phyloP scores from a whole-genome alignment of 2,329 filamentous ascomycete genomes.

The Colletotrichum lindemuthianum region DNA sequence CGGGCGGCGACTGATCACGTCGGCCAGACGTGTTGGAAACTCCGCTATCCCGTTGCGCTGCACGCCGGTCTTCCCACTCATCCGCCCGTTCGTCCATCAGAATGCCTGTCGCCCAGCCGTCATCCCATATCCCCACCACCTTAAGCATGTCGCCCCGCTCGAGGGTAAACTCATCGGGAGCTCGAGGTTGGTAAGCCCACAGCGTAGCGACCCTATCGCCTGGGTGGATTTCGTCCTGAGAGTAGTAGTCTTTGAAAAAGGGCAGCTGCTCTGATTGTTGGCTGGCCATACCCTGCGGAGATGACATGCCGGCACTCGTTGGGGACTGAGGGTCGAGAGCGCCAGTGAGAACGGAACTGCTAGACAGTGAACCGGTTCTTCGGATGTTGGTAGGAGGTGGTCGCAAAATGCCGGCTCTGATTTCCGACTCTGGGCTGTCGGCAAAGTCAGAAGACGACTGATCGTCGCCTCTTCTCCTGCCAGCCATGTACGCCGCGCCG shows the following conservation, averaged over 20 bases:
- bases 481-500: constrained; percentile 58
- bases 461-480: constrained; percentile 59
- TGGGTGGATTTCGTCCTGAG: constrained; percentile 92
- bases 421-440: constrained; percentile 77
- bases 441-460: constrained; percentile 77
- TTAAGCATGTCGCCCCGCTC: constrained; percentile 98
- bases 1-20: constrained; percentile 69
- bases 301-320: constrained; percentile 79
- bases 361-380: constrained; percentile 89
- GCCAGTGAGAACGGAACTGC: constrained; percentile 77
- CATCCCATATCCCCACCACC: constrained; percentile 98
- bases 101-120: constrained; percentile 96
- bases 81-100: constrained; percentile 85
- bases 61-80: constrained; percentile 83
- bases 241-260: constrained; percentile 99
- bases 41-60: constrained; percentile 89
- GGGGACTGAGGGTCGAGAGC: constrained; percentile 78
- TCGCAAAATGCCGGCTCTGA: constrained; percentile 62
- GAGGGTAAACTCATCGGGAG: constrained; percentile 90
- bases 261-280: constrained; percentile 95
- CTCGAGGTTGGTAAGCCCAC: constrained; percentile 97
- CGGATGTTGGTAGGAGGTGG: constrained; percentile 69
- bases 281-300: constrained; percentile 82
- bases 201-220: constrained; percentile 89
- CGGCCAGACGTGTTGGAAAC: constrained; percentile 82